These are phyloP conservation scores for Fusarium siculi DNA, from an alignment of 2,329 filamentous ascomycete genomes.

Conservation along the genomic window DNA sequence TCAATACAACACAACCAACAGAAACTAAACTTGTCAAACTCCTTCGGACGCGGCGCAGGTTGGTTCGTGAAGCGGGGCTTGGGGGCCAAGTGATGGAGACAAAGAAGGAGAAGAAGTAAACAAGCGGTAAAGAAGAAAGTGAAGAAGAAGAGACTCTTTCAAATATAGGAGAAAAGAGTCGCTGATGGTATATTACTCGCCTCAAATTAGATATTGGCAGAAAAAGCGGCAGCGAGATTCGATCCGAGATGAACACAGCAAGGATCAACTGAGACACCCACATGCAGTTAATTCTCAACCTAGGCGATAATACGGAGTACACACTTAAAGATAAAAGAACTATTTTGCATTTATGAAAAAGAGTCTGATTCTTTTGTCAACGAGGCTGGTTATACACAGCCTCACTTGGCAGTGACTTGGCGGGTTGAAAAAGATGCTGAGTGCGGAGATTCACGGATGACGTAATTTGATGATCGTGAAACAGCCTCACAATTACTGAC, in stretches of 20 bases:
- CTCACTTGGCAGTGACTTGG: not conserved
- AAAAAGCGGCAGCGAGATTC: constrained; percentile 19
- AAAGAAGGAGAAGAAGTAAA: not conserved
- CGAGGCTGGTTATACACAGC: not conserved
- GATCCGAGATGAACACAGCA: constrained; percentile 29
- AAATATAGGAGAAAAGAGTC: not conserved
- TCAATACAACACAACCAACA: constrained; percentile 16
- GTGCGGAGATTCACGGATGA: not conserved
- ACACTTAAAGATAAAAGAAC: too few species aligned
- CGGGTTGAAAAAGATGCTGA: not conserved
- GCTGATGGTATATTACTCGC: not conserved
- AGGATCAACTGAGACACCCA: constrained; percentile 28
- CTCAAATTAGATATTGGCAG: constrained; percentile 2
- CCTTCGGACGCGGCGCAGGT: constrained; percentile 18
- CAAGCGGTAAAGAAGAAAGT: not conserved
- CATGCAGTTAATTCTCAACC: not conserved
- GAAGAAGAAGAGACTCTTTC: not conserved
- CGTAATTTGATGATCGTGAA: not conserved
- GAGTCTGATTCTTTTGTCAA: not conserved
- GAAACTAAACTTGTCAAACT: constrained; percentile 3
- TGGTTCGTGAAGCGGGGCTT: constrained; percentile 35
- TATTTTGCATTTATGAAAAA: not conserved
- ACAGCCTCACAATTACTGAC: not conserved
- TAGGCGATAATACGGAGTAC: not conserved
- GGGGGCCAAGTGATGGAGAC: constrained; percentile 24